Evolutionary conservation across 371 early-diverging fungal species (phyloP).

Genomic region (Lichtheimia hyalospora): DNA sequence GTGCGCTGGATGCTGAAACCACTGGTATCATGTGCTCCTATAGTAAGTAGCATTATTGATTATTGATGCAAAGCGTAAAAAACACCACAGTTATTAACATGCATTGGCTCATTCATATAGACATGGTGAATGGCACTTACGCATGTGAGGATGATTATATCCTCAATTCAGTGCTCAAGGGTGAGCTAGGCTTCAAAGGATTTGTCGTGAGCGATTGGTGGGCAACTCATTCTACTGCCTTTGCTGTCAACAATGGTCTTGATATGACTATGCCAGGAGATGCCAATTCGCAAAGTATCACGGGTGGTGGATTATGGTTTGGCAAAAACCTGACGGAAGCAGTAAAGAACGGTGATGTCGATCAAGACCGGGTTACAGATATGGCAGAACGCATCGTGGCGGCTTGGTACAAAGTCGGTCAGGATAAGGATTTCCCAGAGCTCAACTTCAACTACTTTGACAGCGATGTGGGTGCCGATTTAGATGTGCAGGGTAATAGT

Average conservation of each 20-base stretch:
- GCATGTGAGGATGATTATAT: constrained; percentile 39
- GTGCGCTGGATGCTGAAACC: constrained; percentile 43
- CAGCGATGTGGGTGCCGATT: constrained; percentile 8
- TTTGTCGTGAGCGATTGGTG: constrained; percentile 29
- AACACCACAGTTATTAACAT: constrained; percentile 5
- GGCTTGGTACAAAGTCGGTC: constrained; percentile 48
- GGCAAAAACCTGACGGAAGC: constrained; percentile 32
- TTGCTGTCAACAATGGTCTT: constrained; percentile 33
- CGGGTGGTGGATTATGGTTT: constrained; percentile 25
- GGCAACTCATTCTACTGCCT: constrained; percentile 21
- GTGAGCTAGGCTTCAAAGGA: constrained; percentile 34
- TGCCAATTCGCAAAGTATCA: constrained; percentile 20
- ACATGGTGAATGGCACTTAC: constrained; percentile 36
- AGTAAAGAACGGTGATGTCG: constrained; percentile 22
- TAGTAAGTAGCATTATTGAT: constrained; percentile 23
- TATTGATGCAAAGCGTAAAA: constrained; percentile 27
- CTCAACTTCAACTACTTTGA: constrained; percentile 23
- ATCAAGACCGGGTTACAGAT: constrained; percentile 35
- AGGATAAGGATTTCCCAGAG: constrained; percentile 39
- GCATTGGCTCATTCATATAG: constrained; percentile 24
- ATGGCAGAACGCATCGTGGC: constrained; percentile 61
- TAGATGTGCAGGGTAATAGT: constrained; percentile 48
- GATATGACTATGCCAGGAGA: constrained; percentile 58
- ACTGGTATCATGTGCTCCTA: constrained; percentile 52
- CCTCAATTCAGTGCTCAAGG: constrained; percentile 39